These are phyloP conservation scores for Orychophragmus violaceus DNA, from an alignment of 345 rosid species.

Conservation along the genomic window DNA sequence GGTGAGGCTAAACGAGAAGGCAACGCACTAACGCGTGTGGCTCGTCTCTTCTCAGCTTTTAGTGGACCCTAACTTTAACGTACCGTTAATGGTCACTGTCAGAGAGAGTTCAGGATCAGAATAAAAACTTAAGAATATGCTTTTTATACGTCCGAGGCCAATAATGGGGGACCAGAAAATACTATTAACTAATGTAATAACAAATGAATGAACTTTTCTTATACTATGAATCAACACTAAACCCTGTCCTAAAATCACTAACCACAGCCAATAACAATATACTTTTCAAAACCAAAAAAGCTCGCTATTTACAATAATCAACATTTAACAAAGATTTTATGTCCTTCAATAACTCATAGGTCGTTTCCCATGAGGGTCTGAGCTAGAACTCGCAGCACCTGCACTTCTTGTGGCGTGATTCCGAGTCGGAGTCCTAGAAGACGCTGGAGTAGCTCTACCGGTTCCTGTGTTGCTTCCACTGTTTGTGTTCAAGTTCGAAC, in stretches of 20 bases:
- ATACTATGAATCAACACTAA: too few relatives aligned
- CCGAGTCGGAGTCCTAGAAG: conserved; percentile 21
- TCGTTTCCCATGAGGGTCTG: conserved; percentile 49
- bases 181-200: too few relatives aligned
- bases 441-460: conserved; percentile 13
- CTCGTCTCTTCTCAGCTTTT: conserved; percentile 6
- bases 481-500: conserved; percentile 39
- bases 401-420: conserved; percentile 24
- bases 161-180: too few relatives aligned
- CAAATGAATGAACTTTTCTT: too few relatives aligned
- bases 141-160: too few relatives aligned
- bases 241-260: background rate
- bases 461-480: conserved; percentile 27
- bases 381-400: conserved; percentile 19
- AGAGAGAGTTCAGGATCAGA: too few relatives aligned
- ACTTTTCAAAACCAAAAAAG: background rate
- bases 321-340: background rate
- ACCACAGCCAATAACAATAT: background rate
- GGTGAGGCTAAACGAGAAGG: conserved; percentile 1
- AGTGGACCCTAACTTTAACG: too few relatives aligned
- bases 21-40: conserved; percentile 28
- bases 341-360: conserved; percentile 38
- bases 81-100: too few relatives aligned
- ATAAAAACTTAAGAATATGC: too few relatives aligned
- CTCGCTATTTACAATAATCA: background rate